These are phyloP conservation scores for Euphrasia confusa DNA, from an alignment of 257 asterid genomes.

Conservation along the genomic window DNA sequence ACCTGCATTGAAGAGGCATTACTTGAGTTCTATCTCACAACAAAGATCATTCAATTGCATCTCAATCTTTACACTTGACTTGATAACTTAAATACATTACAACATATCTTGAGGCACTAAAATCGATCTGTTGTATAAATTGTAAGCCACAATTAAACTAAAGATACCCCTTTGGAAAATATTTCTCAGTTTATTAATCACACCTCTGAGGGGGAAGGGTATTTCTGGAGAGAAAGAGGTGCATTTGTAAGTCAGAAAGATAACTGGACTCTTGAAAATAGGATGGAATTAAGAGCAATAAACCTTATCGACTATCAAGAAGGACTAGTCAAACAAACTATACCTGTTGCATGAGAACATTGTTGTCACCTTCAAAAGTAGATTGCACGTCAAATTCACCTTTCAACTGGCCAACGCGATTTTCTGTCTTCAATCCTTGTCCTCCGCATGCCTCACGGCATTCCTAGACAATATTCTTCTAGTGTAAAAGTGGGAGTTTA, in stretches of 20 bases:
- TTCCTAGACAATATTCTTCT: conserved; percentile 43
- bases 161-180: too few species aligned
- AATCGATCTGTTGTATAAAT: too few species aligned
- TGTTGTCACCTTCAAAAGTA: conserved; percentile 96
- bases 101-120: too few species aligned
- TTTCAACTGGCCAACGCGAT: conserved; percentile 87
- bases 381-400: conserved; percentile 91
- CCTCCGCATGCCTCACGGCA: conserved; percentile 99
- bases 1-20: conserved; percentile 43
- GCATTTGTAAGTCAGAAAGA: too few species aligned
- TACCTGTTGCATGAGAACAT: conserved; percentile 99
- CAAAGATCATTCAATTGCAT: not conserved
- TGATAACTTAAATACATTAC: too few species aligned
- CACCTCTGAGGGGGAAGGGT: too few species aligned
- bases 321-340: not conserved
- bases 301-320: not conserved
- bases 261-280: not conserved
- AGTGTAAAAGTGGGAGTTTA: conserved; percentile 25
- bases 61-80: too few species aligned
- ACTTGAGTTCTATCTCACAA: not conserved
- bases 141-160: too few species aligned
- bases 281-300: not conserved
- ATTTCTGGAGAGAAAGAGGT: too few species aligned
- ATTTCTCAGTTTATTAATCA: too few species aligned
- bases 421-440: conserved; percentile 91